Evolutionary conservation across 2,329 filamentous ascomycete species (phyloP).

Genomic region (Teratosphaeriaceae sp.): DNA sequence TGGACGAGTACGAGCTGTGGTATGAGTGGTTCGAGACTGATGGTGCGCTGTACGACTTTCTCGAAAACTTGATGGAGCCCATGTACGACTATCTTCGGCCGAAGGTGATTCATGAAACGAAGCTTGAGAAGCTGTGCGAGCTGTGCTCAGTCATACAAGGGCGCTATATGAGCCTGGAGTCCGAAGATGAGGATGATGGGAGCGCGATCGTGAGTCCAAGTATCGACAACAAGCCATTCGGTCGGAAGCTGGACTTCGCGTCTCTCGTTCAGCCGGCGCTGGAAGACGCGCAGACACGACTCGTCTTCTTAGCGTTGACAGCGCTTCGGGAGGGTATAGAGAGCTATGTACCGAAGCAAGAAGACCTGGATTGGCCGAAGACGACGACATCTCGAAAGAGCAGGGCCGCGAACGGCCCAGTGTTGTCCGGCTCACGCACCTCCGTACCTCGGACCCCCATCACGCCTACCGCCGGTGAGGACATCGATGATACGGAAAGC

Average conservation of each 20-base stretch:
- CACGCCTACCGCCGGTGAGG: conserved; percentile 47
- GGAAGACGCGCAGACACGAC: conserved; percentile 60
- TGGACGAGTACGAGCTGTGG: conserved; percentile 63
- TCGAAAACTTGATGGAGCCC: conserved; percentile 61
- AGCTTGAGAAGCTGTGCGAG: conserved; percentile 60
- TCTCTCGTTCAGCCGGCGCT: conserved; percentile 56
- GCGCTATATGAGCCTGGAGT: conserved; percentile 52
- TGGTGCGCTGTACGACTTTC: conserved; percentile 56
- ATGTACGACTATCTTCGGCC: conserved; percentile 61
- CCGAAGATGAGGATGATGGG: conserved; percentile 44
- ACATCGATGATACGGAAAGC: conserved; percentile 47
- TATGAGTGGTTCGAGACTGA: conserved; percentile 60
- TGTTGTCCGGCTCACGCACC: conserved; percentile 46
- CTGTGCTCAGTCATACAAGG: conserved; percentile 60
- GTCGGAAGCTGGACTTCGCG: conserved; percentile 51
- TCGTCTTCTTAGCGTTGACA: conserved; percentile 59
- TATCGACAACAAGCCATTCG: conserved; percentile 12
- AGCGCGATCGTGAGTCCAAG: conserved; percentile 14
- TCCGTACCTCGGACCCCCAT: conserved; percentile 35
- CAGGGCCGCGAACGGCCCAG: conserved; percentile 32
- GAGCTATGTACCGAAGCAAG: conserved; percentile 56
- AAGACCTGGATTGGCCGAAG: conserved; percentile 59
- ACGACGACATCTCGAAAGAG: conserved; percentile 16
- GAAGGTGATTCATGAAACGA: conserved; percentile 59
- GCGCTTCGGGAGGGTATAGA: conserved; percentile 62